Evolutionary conservation across 2,329 filamentous ascomycete genomes (phyloP), one percentile per base, ranked within the genome.

Genomic region (Aspergillus brunneoviolaceus): DNA sequence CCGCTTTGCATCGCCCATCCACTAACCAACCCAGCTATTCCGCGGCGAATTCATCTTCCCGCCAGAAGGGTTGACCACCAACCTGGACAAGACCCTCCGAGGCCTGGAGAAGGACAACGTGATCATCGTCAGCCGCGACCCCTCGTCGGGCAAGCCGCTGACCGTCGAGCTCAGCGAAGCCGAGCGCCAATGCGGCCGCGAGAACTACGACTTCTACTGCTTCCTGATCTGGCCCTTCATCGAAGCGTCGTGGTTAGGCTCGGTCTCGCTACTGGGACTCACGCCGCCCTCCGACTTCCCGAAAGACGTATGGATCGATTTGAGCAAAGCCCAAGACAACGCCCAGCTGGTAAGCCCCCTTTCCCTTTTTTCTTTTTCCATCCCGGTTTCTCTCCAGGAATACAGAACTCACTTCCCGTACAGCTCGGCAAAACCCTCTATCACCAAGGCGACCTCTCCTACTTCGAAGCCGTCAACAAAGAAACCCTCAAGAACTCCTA

Each of bases 211-310:
- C 72, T 99, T 99, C 76, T 98, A 98, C 78, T 98, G 94, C 78
- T 99, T 98, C 82, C 79, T 99, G 21, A 92, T 99, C 64, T 99
- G 95, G 95, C 95, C 95, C 0, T 99, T 99, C 68, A 93, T 98
- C 66, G 95, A 99, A 76, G 90, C 93, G 0, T 89, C 86, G 55
- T 99, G 95, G 95, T 84, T 99, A 1, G 93, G 92, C 11, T 90
- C 92, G 0, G 89, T 98, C 0, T 92, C 90, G 0, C 81, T 98
- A 0, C 89, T 96, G 80, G 93, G 94, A 49, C 82, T 98, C 14
- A 89, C 91, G 0, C 92, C 93, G 1, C 92, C 91, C 3, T 70
- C 76, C 0, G 78, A 82, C 60, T 70, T 70, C 61, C 79, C 81
- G n/a, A 81, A 82, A n/a, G 87, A 89, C 51, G 81, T 85, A 5